Evolutionary conservation across 2,329 filamentous ascomycete genomes (phyloP), one percentile per base, ranked within the genome.

Genomic region (Curvularia eragrostidis): DNA sequence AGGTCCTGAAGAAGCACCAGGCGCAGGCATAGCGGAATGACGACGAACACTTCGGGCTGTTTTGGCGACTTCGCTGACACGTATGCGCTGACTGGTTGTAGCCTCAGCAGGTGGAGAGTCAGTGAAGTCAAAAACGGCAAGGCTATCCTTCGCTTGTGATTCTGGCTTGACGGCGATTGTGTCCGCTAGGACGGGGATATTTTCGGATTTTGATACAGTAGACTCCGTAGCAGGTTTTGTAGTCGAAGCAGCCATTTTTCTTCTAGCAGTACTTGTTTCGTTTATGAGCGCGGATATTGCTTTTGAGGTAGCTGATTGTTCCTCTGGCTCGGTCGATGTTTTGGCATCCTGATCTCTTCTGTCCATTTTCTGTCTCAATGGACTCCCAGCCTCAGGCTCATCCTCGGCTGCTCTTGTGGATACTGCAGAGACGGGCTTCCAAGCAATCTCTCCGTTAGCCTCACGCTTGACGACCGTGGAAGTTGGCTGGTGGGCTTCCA

Each of bases 41-140:
- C 76, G 68, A 21, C 73, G 68, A 26, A 63, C 66, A 39, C 52
- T 69, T 42, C 70, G 70, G 38, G 64, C 65, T 43, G 61, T 62
- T 61, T 69, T 75, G 30, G 68, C 71, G 23, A 71, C 68, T 48
- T 72, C 72, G 56, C 51, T 63, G 54, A 66, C 66, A 36, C 71
- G 68, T 39, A 65, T 57, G 32, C 66, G 63, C n/a, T 52, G 57
- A 23, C 61, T 66, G 13, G 57, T 42, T 3, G 55, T 23, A 30
- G 58, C 36, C 13, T 70, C 66, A 23, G 51, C 63, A 12, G 75
- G 71, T 3, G 75, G 75, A 0, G 74, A 75, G 34, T 74, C 72
- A 3, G 64, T 71, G 56, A 77, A 77, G 58, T 78, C 76, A 59
- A 77, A 78, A 19, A 78, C 69, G 19, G 73, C 75, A 2, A 78